Evolutionary conservation across 768 basidiomycete genomes (phyloP).

Genomic region (Rhizopogon vesiculosus): DNA sequence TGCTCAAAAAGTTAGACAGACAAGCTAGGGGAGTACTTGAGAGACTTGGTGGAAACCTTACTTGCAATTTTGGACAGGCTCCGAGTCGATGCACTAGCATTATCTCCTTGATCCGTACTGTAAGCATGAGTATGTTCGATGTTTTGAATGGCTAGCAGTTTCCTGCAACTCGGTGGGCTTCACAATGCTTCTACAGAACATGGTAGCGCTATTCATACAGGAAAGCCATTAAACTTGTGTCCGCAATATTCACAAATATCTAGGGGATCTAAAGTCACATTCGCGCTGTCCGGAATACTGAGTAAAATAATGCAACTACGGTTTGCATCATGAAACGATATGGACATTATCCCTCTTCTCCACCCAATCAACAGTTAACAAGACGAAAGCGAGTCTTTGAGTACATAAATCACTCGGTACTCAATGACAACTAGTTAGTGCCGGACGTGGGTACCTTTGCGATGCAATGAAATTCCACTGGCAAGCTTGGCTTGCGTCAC

Average conservation of each 20-base stretch:
- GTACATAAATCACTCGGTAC: not conserved
- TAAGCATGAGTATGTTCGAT: too few species aligned
- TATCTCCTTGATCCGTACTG: not conserved
- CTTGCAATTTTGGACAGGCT: constrained; percentile 50
- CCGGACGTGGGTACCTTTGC: not conserved
- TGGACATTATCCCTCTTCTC: not conserved
- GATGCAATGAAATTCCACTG: not conserved
- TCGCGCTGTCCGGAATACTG: too few species aligned
- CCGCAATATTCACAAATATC: too few species aligned
- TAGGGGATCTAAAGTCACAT: too few species aligned
- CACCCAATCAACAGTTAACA: not conserved
- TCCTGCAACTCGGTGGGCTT: too few species aligned
- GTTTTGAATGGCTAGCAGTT: too few species aligned
- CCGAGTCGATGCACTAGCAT: constrained; percentile 23
- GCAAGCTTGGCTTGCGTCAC: not conserved
- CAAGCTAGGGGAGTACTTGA: constrained; percentile 55
- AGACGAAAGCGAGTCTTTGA: not conserved
- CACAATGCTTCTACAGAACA: too few species aligned
- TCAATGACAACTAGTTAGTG: not conserved
- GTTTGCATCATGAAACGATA: too few species aligned
- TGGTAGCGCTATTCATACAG: too few species aligned
- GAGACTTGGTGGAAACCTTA: constrained; percentile 72
- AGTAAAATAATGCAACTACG: too few species aligned
- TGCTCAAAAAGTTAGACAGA: constrained; percentile 27
- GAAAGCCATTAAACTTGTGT: too few species aligned